Conservation (phyloP, 1,284 basidiomycete species). For the Trichosporon ovoides region DNA sequence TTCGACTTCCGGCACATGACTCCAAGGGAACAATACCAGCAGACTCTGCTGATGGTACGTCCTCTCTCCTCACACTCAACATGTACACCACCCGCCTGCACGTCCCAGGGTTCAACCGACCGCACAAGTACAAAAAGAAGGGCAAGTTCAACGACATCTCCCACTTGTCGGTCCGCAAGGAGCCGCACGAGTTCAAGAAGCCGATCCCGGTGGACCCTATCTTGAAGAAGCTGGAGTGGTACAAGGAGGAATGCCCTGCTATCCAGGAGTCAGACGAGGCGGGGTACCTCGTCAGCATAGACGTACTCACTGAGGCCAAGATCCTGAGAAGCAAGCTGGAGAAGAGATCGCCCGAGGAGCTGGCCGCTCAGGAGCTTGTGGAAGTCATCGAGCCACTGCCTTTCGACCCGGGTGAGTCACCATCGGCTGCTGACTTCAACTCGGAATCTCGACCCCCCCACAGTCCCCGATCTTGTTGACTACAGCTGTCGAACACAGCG, state of each 20-base stretch:
- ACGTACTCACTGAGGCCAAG: not conserved
- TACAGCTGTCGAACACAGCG: not conserved
- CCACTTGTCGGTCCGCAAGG: not conserved
- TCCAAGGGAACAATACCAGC: too few relatives aligned
- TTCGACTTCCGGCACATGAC: too few relatives aligned
- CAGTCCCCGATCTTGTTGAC: not conserved
- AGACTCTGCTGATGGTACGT: too few relatives aligned
- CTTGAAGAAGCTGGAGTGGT: not conserved
- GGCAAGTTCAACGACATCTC: not conserved
- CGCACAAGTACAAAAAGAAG: too few relatives aligned
- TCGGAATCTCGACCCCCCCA: too few relatives aligned
- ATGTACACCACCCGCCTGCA: too few relatives aligned
- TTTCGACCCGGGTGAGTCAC: too few relatives aligned
- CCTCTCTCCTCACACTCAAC: too few relatives aligned
- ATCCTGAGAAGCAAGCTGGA: not conserved
- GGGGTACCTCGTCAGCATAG: not conserved
- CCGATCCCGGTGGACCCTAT: not conserved
- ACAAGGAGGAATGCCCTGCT: not conserved
- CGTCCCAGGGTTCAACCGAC: too few relatives aligned
- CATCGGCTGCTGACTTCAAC: too few relatives aligned
- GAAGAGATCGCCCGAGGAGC: not conserved
- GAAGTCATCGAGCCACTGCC: not conserved
- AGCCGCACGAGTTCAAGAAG: not conserved
- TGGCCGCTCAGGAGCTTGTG: not conserved
- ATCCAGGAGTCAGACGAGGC: not conserved